A percentile compares a stretch with the other conserved stretches of the same genome.
Conservation (phyloP, 108 stramenopile genomes). For the Cyclotella cryptica region DNA sequence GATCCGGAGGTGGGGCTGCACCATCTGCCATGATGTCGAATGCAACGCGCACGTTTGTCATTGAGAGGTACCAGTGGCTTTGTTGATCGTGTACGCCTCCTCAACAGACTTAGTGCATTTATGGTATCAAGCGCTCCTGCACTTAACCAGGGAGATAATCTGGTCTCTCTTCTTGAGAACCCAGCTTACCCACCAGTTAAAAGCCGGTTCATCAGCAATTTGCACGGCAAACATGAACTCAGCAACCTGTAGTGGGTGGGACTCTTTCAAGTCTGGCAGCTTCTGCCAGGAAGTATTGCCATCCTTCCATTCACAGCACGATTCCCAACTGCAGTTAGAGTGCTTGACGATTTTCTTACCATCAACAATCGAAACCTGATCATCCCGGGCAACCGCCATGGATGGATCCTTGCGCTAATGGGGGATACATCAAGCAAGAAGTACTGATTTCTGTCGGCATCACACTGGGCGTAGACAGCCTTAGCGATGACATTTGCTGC, state of each 20-base stretch:
- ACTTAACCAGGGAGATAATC: slow-evolving; percentile 1
- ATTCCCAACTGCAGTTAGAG: too few relatives aligned
- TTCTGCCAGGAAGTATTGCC: too few relatives aligned
- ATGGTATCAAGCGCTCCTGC: not conserved
- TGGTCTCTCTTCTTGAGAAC: not conserved
- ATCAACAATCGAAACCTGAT: too few relatives aligned
- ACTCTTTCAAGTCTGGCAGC: slow-evolving; percentile 36
- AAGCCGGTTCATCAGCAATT: slow-evolving; percentile 29
- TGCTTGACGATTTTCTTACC: too few relatives aligned
- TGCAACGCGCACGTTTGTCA: slow-evolving; percentile 9
- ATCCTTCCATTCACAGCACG: too few relatives aligned
- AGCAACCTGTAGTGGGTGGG: slow-evolving; percentile 36
- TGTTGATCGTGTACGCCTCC: slow-evolving; percentile 40
- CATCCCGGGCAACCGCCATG: too few relatives aligned
- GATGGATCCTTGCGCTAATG: too few relatives aligned
- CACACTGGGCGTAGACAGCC: too few relatives aligned
- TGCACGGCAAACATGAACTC: slow-evolving; percentile 27
- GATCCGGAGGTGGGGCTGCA: not conserved
- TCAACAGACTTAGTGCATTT: slow-evolving; percentile 31
- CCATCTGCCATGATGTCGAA: not conserved
- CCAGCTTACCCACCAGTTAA: slow-evolving; percentile 10
- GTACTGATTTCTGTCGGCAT: too few relatives aligned
- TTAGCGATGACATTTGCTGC: too few relatives aligned
- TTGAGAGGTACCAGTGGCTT: slow-evolving; percentile 25
- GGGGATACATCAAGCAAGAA: too few relatives aligned